Base-by-base conservation (phyloP, 768 basidiomycete genomes). In the Boletus subcaerulescens region DNA sequence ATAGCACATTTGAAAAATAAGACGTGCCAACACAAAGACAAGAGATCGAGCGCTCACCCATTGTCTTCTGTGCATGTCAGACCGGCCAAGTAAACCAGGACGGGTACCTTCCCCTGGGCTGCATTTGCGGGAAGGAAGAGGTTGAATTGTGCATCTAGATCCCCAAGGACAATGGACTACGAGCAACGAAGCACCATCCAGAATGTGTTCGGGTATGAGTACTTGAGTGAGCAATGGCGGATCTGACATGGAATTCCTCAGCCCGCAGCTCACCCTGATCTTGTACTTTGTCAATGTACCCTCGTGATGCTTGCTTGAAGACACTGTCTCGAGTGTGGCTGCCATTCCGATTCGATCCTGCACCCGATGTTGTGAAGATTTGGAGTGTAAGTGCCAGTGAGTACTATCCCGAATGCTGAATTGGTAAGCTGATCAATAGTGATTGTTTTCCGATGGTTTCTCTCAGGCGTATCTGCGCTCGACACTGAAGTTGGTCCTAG, bases 41-140 rank as follows among this genome's bases (percentile, higher is more conserved):
- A 45, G 52, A 32, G 40, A n/a, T 18, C 26, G 38, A 24, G 50
- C 20, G 65, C 80, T 50, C 64, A 91, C 91, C 89, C 96, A 50
- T 90, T 98, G 67, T 99, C 94, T 70, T 97, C 94, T 10, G 84
- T 94, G 72, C 93, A 96, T 5, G 87, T 88, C 51, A 96, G 71
- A 2, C 94, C 96, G 12, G 94, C 85, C 46, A 98, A 85, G 72
- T 94, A 99, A 56, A 90, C 79, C 9, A 99, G 74, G 3, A 98
- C 74, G 0, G 84, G 85, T 3, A 82, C 85, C 73, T 58, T 82
- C 78, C 63, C 85, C 81, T 39, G 70, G 24, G 69, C 59, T 1
- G 85, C 80, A 47, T 81, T 79, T 12, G 76, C 74, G 3, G 97
- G 96, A 7, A 98, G 64, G 73, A 91, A 99, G 60, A 98, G 72